A percentile compares a stretch with the other conserved stretches of the same genome.
phyloP scores from a whole-genome alignment of 2,329 filamentous ascomycete genomes.

The Colletotrichum sp. region DNA sequence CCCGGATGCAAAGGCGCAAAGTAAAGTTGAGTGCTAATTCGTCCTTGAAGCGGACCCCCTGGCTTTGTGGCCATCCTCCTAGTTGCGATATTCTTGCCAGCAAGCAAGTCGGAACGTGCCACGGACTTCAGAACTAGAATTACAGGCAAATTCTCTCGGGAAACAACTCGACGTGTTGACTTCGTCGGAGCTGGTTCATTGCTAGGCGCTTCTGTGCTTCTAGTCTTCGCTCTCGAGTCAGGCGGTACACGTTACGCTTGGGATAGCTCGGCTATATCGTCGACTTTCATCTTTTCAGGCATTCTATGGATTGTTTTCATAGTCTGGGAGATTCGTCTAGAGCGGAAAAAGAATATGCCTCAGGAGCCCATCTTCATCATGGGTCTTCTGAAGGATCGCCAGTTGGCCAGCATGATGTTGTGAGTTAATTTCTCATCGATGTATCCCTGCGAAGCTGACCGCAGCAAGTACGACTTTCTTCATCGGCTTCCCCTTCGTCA shows the following conservation, averaged over 20 bases:
- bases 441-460: not conserved
- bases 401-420: not conserved
- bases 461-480: not conserved
- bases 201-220: conserved; percentile 33
- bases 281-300: conserved; percentile 25
- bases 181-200: not conserved
- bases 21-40: not conserved
- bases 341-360: not conserved
- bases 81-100: not conserved
- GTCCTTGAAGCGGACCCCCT: not conserved
- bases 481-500: conserved; percentile 30
- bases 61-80: not conserved
- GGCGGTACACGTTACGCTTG: conserved; percentile 46
- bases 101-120: not conserved
- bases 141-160: not conserved
- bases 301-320: not conserved
- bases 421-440: not conserved
- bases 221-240: conserved; percentile 52
- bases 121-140: not conserved
- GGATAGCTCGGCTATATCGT: conserved; percentile 42
- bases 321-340: not conserved
- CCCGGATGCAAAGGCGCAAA: too few species aligned
- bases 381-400: not conserved
- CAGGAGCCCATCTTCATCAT: not conserved
- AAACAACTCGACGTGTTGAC: not conserved